These are phyloP conservation scores for Zygoascus meyerae DNA, from an alignment of 1,139 yeast genomes.

Conservation along the genomic window DNA sequence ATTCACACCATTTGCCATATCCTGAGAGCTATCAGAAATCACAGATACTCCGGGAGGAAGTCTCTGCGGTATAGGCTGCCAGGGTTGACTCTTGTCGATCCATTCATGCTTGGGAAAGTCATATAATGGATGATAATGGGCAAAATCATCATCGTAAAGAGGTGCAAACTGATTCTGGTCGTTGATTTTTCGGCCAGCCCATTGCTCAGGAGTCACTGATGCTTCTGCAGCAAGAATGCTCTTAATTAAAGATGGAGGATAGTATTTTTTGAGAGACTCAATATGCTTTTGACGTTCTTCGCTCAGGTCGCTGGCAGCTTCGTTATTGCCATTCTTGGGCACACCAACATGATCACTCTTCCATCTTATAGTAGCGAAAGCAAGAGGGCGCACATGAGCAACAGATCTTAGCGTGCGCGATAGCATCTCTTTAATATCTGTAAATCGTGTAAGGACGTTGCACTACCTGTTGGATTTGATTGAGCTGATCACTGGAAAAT, in stretches of 20 bases:
- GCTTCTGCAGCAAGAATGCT: constrained; percentile 78
- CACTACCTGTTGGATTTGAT: too few relatives aligned
- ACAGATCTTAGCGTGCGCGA: too few relatives aligned
- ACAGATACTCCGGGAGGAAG: constrained; percentile 38
- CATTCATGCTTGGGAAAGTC: constrained; percentile 46
- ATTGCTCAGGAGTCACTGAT: constrained; percentile 58
- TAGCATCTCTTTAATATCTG: too few relatives aligned
- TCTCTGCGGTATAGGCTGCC: constrained; percentile 40
- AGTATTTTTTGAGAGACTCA: constrained; percentile 59
- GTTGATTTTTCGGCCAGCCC: constrained; percentile 36
- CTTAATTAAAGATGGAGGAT: constrained; percentile 70
- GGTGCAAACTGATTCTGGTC: constrained; percentile 50
- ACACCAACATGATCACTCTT: too few relatives aligned
- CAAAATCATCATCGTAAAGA: constrained; percentile 54
- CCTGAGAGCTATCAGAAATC: constrained; percentile 23
- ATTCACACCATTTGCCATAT: constrained; percentile 42
- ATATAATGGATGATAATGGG: constrained; percentile 53
- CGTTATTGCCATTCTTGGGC: too few relatives aligned
- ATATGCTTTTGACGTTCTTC: constrained; percentile 43
- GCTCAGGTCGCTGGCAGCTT: background rate
- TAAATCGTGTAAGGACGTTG: too few relatives aligned
- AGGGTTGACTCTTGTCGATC: constrained; percentile 39
- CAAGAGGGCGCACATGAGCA: too few relatives aligned
- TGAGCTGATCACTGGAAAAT: too few relatives aligned
- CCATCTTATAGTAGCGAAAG: too few relatives aligned